Evolutionary conservation across 2,329 filamentous ascomycete species (phyloP).

Genomic region (Colletotrichum sojae): DNA sequence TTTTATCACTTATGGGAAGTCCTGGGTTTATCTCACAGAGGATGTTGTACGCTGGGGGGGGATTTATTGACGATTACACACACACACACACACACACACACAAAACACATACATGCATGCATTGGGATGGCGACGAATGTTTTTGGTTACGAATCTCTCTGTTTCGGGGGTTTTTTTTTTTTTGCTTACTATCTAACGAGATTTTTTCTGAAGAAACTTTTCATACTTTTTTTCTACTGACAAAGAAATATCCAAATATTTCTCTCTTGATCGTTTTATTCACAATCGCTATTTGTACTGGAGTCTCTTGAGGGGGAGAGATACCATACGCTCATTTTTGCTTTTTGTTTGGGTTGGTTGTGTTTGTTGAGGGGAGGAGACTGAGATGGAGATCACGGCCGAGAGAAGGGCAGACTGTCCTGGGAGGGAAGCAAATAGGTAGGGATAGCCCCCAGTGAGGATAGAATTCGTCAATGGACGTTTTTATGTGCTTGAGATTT

Average conservation of each 20-base stretch:
- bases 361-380: background rate
- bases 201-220: slow-evolving; percentile 5
- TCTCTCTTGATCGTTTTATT: slow-evolving; percentile 7
- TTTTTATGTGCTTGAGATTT: background rate
- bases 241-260: background rate
- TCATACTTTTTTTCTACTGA: no score
- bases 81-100: slow-evolving; percentile 38
- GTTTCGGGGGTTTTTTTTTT: background rate
- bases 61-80: slow-evolving; percentile 41
- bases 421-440: background rate
- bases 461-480: background rate
- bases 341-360: background rate
- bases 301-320: slow-evolving; percentile 18
- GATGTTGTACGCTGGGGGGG: slow-evolving; percentile 39
- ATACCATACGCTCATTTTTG: slow-evolving; percentile 32
- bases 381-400: background rate
- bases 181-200: slow-evolving; percentile 12
- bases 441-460: background rate
- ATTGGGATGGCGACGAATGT: slow-evolving; percentile 35
- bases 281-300: slow-evolving; percentile 17
- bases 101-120: slow-evolving; percentile 41
- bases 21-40: slow-evolving; percentile 35
- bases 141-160: slow-evolving; percentile 7
- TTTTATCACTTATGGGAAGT: slow-evolving; percentile 18
- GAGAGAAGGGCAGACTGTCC: background rate